phyloP scores from a whole-genome alignment of 305 asterid genomes.

The Rubia peregrina region DNA sequence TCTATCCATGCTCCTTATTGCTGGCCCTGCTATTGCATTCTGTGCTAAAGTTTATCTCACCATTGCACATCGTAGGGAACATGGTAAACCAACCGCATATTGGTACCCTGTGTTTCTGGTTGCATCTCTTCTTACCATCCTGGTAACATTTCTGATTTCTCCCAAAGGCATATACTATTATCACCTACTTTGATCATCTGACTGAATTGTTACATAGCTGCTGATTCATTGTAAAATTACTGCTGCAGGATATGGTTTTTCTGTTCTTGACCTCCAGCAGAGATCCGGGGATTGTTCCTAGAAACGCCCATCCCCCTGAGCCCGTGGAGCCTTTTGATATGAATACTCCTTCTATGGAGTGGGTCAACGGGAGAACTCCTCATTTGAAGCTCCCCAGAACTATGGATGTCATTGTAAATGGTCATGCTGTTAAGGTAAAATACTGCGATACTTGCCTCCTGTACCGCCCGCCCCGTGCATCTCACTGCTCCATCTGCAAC shows the following conservation, averaged over 20 bases:
- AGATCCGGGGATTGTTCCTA: constrained; percentile 81
- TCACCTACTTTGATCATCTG: background rate
- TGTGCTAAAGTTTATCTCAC: constrained; percentile 37
- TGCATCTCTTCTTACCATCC: constrained; percentile 43
- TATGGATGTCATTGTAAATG: constrained; percentile 60
- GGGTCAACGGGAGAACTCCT: constrained; percentile 46
- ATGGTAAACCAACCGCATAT: constrained; percentile 35
- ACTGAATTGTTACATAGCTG: too few species aligned
- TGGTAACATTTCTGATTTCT: constrained; percentile 46
- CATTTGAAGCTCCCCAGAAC: constrained; percentile 55
- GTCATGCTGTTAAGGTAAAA: constrained; percentile 62
- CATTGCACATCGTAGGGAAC: constrained; percentile 27
- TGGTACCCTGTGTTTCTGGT: constrained; percentile 56
- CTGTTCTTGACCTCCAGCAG: constrained; percentile 68
- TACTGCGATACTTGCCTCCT: constrained; percentile 80
- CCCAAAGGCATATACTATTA: background rate
- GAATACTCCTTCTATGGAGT: constrained; percentile 63
- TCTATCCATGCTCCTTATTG: constrained; percentile 46
- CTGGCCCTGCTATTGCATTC: constrained; percentile 57
- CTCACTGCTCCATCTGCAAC: constrained; percentile 96
- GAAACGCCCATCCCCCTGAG: constrained; percentile 60
- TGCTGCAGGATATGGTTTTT: constrained; percentile 55
- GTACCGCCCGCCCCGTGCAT: constrained; percentile 93
- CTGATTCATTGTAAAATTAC: background rate
- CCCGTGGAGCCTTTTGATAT: constrained; percentile 41